Base-by-base conservation (phyloP, 2,329 filamentous ascomycete species). In the Pseudogymnoascus sp. region DNA sequence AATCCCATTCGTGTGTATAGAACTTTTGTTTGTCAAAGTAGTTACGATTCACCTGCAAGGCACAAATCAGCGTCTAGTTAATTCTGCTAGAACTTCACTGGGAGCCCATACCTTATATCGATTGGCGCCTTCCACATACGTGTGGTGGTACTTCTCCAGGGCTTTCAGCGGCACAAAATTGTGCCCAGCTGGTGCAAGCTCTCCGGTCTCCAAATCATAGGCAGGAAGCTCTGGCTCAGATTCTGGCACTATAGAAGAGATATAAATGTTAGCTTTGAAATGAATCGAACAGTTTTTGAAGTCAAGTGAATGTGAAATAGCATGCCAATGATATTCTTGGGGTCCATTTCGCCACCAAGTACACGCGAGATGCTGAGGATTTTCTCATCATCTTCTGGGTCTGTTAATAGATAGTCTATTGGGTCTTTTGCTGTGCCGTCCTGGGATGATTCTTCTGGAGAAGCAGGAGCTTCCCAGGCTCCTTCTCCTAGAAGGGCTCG, bases 1-100 rank as follows among this genome's bases (percentile, higher is more conserved):
- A 77, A 66, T 93, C 86, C 92, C 92, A 96, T 9, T 77, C 71
- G 64, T 84, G 81, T 1, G 78, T 75, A 69, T 82, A 84, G 66
- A 89, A 78, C 60, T 90, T 78, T 28, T 76, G 81, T 2, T 72
- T 70, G 36, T 83, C 78, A 68, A 90, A 91, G 73, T 83, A 81
- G 0, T 16, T 25, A n/a, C 65, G 63, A 9, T 53, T 63, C 36
- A 71, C 69, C 68, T 71, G 36, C 11, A 36, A 70, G 59, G 14
- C n/a, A 36, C 63, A 69, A 46, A 67, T 46, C 64, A 34, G 53
- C 38, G 46, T 18, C n/a, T 42, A 36, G 5, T 28, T 49, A 42
- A 31, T 28, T 63, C 38, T 37, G 7, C 21, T 40, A 31, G 12
- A 46, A 60, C 31, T 21, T 61, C 7, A 46, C 34, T 3, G n/a